Base-by-base conservation (phyloP, 2,329 filamentous ascomycete species). In the Exophiala phaeomuriformis region DNA sequence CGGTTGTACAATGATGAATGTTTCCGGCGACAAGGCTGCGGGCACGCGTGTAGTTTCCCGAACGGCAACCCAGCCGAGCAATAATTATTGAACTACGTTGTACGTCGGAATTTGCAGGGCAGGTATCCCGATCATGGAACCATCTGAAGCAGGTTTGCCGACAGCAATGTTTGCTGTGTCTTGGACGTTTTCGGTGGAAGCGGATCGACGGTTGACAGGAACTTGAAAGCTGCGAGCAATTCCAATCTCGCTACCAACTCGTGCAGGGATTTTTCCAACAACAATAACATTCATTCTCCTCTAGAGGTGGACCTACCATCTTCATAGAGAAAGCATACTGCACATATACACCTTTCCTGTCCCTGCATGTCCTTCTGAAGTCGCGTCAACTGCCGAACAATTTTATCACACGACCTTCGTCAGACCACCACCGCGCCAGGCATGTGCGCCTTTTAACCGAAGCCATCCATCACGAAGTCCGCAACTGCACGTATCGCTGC, bases 391-490 rank as follows among this genome's bases (percentile, higher is more conserved):
- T 49, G 29, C 48, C 48, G 39, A 44, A 30, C 12, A 36, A 29
- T 10, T 29, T 30, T 19, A 44, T 56, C 53, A 56, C 40, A 10
- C 35, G 53, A 47, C 39, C 49, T 19, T 33, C 10, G 46, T 56
- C 53, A 56, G 46, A 52, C 53, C 49, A 52, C 49, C 46, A 45
- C 19, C 19, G 19, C 19, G 19, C 19, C 44, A 33, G 39, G 48
- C 55, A 57, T 51, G 51, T 51, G 49, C 43, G 31, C 35, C 41
- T 12, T 39, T 51, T 39, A 47, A 52, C 32, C 41, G 19, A 19
- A 19, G 19, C 19, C 12, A 27, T 47, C 44, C 27, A 12, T n/a
- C 44, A 47, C 27, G 3, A 19, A 27, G 6, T 35, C 32, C 31
- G 27, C 30, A 10, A 35, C 42, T 29, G 28, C 42, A 49, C 5